A percentile compares a stretch with the other conserved stretches of the same genome.
phyloP scores from a whole-genome alignment of 345 rosid genomes.

The Triadica sebifera region DNA sequence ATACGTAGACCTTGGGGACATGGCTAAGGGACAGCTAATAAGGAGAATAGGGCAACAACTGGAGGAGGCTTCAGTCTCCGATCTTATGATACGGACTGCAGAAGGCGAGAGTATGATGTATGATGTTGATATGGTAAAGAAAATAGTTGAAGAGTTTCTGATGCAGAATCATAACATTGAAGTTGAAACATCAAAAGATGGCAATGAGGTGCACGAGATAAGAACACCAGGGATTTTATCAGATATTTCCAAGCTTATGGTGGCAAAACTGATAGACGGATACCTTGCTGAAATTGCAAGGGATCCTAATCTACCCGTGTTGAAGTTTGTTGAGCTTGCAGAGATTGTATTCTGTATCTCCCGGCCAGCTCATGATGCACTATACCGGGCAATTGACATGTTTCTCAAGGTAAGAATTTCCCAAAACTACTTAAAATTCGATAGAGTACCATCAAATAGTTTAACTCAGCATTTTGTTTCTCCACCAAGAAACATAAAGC shows the following conservation, averaged over 20 bases:
- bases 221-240: slow-evolving; percentile 58
- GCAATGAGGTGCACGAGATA: slow-evolving; percentile 38
- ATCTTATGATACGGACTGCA: slow-evolving; percentile 54
- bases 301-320: slow-evolving; percentile 57
- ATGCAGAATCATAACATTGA: slow-evolving; percentile 48
- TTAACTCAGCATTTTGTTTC: not conserved
- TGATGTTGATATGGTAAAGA: slow-evolving; percentile 59
- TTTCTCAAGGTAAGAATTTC: slow-evolving; percentile 60
- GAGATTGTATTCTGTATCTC: slow-evolving; percentile 58
- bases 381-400: slow-evolving; percentile 81
- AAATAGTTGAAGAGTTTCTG: slow-evolving; percentile 58
- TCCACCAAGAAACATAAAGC: not conserved
- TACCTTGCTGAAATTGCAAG: slow-evolving; percentile 78
- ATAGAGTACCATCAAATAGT: not conserved
- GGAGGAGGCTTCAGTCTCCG: slow-evolving; percentile 66
- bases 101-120: slow-evolving; percentile 54
- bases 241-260: slow-evolving; percentile 83
- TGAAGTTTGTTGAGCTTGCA: slow-evolving; percentile 62
- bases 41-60: slow-evolving; percentile 67
- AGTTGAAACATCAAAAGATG: slow-evolving; percentile 40
- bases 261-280: slow-evolving; percentile 67
- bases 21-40: slow-evolving; percentile 44
- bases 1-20: slow-evolving; percentile 49
- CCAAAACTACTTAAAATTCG: not conserved
- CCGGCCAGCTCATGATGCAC: slow-evolving; percentile 76